Conservation (phyloP, 148 eudicot species). For the Nepenthes mirabilis region DNA sequence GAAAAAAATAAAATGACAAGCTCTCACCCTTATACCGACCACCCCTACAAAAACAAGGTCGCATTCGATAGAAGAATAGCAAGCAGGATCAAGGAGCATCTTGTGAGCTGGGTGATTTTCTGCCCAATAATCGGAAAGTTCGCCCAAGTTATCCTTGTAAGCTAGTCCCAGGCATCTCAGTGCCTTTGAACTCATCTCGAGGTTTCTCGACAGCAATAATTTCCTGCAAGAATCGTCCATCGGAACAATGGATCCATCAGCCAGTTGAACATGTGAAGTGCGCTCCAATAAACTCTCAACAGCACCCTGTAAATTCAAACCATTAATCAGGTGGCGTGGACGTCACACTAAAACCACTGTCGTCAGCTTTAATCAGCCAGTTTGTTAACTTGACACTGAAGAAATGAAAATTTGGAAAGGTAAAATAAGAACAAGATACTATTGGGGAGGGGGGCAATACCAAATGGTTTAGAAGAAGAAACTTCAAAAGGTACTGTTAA, state of each 20-base stretch:
- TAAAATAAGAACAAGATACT: too few species aligned
- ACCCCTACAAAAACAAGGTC: slow-evolving; percentile 66
- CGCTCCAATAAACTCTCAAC: slow-evolving; percentile 79
- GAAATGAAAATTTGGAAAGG: too few species aligned
- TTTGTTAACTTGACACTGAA: too few species aligned
- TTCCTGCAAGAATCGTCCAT: slow-evolving; percentile 58
- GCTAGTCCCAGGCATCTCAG: slow-evolving; percentile 78
- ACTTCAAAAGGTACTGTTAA: background rate
- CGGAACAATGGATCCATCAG: slow-evolving; percentile 64
- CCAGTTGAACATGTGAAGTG: slow-evolving; percentile 57
- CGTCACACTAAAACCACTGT: background rate
- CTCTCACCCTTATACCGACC: slow-evolving; percentile 74
- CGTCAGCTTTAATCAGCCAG: too few species aligned
- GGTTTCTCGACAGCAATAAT: slow-evolving; percentile 32
- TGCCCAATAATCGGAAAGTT: slow-evolving; percentile 45
- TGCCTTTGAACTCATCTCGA: slow-evolving; percentile 81
- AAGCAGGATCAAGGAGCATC: slow-evolving; percentile 63
- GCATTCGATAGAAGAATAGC: slow-evolving; percentile 57
- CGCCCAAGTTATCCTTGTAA: slow-evolving; percentile 67
- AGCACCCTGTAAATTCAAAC: slow-evolving; percentile 57
- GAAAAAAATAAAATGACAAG: background rate
- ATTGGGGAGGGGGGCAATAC: too few species aligned
- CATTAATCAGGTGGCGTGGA: slow-evolving; percentile 1
- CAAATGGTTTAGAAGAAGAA: too few species aligned
- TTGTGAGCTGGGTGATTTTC: slow-evolving; percentile 66